phyloP scores from a whole-genome alignment of 495 filamentous ascomycete species.

The Tuber aestivum region DNA sequence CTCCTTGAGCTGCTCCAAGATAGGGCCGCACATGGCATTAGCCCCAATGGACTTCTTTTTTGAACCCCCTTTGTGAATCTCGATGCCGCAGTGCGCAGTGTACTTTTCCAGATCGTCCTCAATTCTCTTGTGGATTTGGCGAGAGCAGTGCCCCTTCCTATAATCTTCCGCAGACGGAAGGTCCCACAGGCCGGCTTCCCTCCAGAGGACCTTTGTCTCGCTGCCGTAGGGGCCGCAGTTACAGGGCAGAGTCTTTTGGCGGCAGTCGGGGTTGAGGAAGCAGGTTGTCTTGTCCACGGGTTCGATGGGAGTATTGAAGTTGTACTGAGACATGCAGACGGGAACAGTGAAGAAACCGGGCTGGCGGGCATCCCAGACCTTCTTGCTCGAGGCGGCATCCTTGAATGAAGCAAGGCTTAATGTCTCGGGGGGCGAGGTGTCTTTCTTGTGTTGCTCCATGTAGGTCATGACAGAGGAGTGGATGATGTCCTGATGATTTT shows the following conservation, averaged over 20 bases:
- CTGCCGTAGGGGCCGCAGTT: constrained; percentile 27
- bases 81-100: constrained; percentile 32
- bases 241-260: constrained; percentile 33
- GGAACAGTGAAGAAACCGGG: constrained; percentile 30
- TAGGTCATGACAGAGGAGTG: constrained; percentile 33
- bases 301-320: constrained; percentile 30
- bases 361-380: constrained; percentile 21
- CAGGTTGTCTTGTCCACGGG: constrained; percentile 22
- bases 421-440: neutral
- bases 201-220: constrained; percentile 25
- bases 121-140: constrained; percentile 32
- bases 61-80: constrained; percentile 9
- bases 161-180: constrained; percentile 11
- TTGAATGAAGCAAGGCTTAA: constrained; percentile 7
- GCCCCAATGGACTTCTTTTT: constrained; percentile 18
- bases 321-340: constrained; percentile 29
- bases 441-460: neutral
- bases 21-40: constrained; percentile 11
- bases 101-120: constrained; percentile 30
- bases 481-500: constrained; percentile 29
- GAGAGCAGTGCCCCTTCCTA: constrained; percentile 19
- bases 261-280: constrained; percentile 21
- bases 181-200: constrained; percentile 25
- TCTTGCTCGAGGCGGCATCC: constrained; percentile 2
- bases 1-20: constrained; percentile 13